A percentile compares a stretch with the other conserved stretches of the same genome.
Evolutionary conservation across 495 filamentous ascomycete species (phyloP).

Genomic region (Penicillium daleae): DNA sequence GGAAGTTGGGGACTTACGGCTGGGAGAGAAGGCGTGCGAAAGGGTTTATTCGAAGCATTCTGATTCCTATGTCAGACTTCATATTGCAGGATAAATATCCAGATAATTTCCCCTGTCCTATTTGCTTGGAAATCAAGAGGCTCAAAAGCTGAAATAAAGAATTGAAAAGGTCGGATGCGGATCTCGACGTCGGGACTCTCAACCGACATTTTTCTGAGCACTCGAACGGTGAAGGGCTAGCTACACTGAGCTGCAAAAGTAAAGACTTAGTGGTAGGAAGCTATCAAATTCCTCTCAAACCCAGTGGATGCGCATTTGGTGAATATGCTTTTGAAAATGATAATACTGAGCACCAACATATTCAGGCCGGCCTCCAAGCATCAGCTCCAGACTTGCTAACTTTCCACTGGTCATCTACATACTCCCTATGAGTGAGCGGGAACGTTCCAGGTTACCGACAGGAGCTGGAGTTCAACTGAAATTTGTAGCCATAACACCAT

Average conservation of each 20-base stretch:
- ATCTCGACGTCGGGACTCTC: not conserved
- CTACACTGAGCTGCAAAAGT: not conserved
- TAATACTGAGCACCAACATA: no score
- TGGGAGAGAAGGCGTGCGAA: not conserved
- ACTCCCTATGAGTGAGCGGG: no score
- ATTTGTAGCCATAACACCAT: no score
- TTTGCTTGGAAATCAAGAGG: constrained; percentile 2
- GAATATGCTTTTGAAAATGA: no score
- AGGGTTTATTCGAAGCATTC: constrained; percentile 4
- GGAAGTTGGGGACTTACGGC: constrained; percentile 5
- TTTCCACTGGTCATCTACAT: no score
- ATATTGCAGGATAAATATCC: not conserved
- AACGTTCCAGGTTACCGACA: no score
- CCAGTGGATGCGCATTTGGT: no score
- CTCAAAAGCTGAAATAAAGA: not conserved
- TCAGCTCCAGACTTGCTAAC: no score
- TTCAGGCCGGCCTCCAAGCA: no score
- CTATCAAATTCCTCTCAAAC: no score
- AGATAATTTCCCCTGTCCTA: not conserved
- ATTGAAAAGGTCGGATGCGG: constrained; percentile 1
- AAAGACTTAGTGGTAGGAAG: no score
- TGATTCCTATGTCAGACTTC: not conserved
- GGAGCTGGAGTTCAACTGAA: no score
- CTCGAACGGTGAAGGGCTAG: not conserved
- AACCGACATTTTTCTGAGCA: not conserved